Conservation (phyloP, 768 basidiomycete species). For the Suillus plorans region DNA sequence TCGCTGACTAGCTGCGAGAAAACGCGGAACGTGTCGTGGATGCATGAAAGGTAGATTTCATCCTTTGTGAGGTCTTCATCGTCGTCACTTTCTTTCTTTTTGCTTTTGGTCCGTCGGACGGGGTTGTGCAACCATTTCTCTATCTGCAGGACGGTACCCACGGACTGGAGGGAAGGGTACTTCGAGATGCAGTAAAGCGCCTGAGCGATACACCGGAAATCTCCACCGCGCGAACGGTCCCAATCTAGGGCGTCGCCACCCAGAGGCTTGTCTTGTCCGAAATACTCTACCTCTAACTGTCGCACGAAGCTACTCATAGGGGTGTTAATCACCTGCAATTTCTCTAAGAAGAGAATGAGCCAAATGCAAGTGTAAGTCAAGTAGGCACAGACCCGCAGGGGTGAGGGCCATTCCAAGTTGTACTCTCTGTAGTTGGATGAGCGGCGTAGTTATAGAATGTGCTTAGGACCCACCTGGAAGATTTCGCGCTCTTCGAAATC, state of each 20-base stretch:
- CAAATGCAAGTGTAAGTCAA: not conserved
- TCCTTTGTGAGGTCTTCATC: constrained; percentile 28
- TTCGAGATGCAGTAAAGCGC: constrained; percentile 52
- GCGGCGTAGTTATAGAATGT: not conserved
- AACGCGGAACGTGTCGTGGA: constrained; percentile 45
- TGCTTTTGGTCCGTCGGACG: constrained; percentile 16
- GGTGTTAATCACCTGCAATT: constrained; percentile 63
- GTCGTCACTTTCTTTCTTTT: constrained; percentile 18
- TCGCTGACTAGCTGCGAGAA: constrained; percentile 47
- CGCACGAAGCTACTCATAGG: constrained; percentile 60
- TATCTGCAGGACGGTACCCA: constrained; percentile 36
- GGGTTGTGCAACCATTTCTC: constrained; percentile 50
- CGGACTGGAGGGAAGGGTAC: constrained; percentile 30
- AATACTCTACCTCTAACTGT: constrained; percentile 46
- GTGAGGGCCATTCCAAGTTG: constrained; percentile 79
- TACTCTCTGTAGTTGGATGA: constrained; percentile 51
- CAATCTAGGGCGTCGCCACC: constrained; percentile 43
- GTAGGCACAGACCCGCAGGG: constrained; percentile 49
- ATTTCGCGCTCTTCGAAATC: constrained; percentile 64
- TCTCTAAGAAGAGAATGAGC: constrained; percentile 41
- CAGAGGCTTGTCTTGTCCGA: constrained; percentile 39
- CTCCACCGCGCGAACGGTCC: constrained; percentile 50
- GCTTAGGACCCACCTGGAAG: constrained; percentile 55
- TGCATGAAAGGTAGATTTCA: constrained; percentile 32
- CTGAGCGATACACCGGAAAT: constrained; percentile 60